These are phyloP conservation scores for Stramenopiles sp. DNA, from an alignment of 352 stramenopile species.

Conservation along the genomic window DNA sequence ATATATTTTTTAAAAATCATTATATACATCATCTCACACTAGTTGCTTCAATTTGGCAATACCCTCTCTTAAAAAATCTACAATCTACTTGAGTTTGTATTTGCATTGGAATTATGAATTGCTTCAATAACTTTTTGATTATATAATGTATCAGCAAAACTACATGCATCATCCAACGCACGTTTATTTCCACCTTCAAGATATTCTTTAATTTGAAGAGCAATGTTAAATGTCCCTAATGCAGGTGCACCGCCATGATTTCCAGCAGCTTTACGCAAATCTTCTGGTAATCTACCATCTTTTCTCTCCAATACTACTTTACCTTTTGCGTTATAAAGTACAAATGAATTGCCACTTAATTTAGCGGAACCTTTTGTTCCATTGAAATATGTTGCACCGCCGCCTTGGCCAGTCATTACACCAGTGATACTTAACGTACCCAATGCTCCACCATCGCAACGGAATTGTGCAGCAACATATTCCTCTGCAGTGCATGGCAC, in stretches of 20 bases:
- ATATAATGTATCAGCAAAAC: not conserved
- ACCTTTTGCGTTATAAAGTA: not conserved
- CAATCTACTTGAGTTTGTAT: not conserved
- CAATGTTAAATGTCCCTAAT: not conserved
- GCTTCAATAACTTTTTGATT: not conserved
- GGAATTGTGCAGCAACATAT: not conserved
- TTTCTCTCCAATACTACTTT: not conserved
- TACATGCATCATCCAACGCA: not conserved
- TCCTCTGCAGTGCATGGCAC: not conserved
- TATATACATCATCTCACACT: too few species aligned
- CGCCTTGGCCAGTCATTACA: not conserved
- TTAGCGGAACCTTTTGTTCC: not conserved
- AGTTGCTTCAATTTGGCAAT: too few species aligned
- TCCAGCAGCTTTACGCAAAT: not conserved
- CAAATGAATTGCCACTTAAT: not conserved
- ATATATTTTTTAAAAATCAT: too few species aligned
- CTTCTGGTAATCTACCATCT: not conserved
- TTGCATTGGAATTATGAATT: not conserved
- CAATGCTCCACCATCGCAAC: not conserved
- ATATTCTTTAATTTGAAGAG: not conserved
- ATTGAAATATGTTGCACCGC: not conserved
- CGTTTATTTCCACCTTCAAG: not conserved
- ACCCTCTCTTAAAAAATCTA: not conserved
- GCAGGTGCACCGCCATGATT: not conserved
- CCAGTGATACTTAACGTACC: not conserved